phyloP scores from a whole-genome alignment of 495 filamentous ascomycete species.

The Coniosporium apollinis region DNA sequence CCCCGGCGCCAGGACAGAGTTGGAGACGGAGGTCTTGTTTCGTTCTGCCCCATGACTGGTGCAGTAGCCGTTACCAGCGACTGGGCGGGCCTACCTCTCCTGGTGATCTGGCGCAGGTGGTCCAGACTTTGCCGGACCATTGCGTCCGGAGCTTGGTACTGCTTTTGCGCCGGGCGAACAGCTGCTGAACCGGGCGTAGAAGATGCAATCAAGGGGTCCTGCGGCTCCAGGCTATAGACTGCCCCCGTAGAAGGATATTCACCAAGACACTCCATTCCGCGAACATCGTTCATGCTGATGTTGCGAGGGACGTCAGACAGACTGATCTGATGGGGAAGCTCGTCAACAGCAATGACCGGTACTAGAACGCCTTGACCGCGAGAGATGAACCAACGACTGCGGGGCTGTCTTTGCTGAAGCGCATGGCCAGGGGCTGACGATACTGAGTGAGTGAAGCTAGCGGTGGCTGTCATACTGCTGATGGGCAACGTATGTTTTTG shows the following conservation, averaged over 20 bases:
- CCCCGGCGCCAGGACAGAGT: neutral
- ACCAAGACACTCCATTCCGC: slow-evolving; percentile 11
- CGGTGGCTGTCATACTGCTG: no score
- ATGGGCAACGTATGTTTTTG: no score
- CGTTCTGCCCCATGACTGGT: no score
- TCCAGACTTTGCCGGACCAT: slow-evolving; percentile 6
- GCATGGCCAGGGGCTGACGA: no score
- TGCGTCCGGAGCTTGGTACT: slow-evolving; percentile 7
- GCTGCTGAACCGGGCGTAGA: no score
- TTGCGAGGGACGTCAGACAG: slow-evolving; percentile 10
- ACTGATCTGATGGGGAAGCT: slow-evolving; percentile 11
- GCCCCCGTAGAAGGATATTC: neutral
- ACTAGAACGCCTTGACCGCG: slow-evolving; percentile 9
- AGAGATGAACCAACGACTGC: slow-evolving; percentile 5
- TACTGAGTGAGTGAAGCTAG: no score
- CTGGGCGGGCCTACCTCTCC: no score
- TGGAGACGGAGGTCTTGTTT: neutral
- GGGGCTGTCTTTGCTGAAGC: no score
- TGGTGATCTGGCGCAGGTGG: no score
- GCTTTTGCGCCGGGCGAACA: no score
- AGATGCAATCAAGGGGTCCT: no score
- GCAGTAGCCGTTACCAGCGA: no score
- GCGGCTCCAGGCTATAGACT: slow-evolving; percentile 5
- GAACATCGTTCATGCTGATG: slow-evolving; percentile 4
- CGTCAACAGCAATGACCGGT: slow-evolving; percentile 13